These are phyloP conservation scores for Phialocephala sp. DNA, from an alignment of 2,329 filamentous ascomycete species.

Conservation along the genomic window DNA sequence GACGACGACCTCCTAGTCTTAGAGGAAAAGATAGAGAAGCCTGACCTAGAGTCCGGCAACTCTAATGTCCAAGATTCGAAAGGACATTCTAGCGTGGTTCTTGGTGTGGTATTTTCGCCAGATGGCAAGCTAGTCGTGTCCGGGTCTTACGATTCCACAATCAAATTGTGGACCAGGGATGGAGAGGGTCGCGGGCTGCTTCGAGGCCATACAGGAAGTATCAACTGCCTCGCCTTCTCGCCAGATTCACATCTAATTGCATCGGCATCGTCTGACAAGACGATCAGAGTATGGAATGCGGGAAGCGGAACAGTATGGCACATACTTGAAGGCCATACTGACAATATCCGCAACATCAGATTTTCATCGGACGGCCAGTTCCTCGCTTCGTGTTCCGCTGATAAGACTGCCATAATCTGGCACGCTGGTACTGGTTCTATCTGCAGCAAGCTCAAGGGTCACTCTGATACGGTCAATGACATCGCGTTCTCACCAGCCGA, in stretches of 20 bases:
- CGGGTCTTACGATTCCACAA: too few species aligned
- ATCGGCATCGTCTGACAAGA: slow-evolving; percentile 46
- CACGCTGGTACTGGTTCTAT: slow-evolving; percentile 10
- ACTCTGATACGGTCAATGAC: slow-evolving; percentile 8
- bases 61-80: too few species aligned
- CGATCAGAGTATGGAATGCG: slow-evolving; percentile 64
- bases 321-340: slow-evolving; percentile 81
- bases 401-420: slow-evolving; percentile 22
- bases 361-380: slow-evolving; percentile 18
- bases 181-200: too few species aligned
- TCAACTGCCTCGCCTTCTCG: background rate
- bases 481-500: slow-evolving; percentile 26
- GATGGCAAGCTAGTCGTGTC: too few species aligned
- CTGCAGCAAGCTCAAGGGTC: slow-evolving; percentile 15
- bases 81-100: too few species aligned
- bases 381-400: background rate
- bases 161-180: too few species aligned
- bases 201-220: too few species aligned
- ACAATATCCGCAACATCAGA: slow-evolving; percentile 5
- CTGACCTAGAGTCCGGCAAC: too few species aligned
- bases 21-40: too few species aligned
- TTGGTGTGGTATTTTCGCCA: too few species aligned
- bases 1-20: too few species aligned
- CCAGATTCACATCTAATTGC: slow-evolving; percentile 8
- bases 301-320: slow-evolving; percentile 76